Evolutionary conservation across 2,329 filamentous ascomycete species (phyloP).

Genomic region (Plectosphaerella cucumerina): DNA sequence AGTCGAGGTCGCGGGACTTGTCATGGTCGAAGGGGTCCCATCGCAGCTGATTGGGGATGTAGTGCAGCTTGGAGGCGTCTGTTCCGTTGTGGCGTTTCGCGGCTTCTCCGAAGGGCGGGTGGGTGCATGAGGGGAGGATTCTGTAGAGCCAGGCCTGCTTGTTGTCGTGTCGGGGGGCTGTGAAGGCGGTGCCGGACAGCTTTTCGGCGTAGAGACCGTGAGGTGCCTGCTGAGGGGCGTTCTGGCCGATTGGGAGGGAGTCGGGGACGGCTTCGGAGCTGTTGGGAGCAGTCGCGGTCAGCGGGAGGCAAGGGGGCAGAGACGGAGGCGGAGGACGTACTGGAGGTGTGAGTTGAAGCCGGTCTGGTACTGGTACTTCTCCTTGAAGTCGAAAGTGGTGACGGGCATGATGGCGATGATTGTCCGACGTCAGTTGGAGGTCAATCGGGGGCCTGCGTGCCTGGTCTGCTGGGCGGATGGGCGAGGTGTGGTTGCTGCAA

Average conservation of each 20-base stretch:
- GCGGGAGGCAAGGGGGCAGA: neutral
- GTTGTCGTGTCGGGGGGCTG: conserved; percentile 64
- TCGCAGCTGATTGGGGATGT: conserved; percentile 76
- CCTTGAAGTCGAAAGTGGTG: conserved; percentile 42
- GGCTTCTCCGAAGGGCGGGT: conserved; percentile 50
- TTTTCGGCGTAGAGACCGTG: conserved; percentile 81
- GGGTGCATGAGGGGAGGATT: conserved; percentile 60
- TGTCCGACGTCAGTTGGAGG: neutral
- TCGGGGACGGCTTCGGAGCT: conserved; percentile 74
- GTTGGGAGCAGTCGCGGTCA: conserved; percentile 1
- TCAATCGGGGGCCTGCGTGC: neutral
- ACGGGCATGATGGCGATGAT: conserved; percentile 37
- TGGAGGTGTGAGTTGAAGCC: conserved; percentile 76
- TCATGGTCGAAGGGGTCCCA: conserved; percentile 76
- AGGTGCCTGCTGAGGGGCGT: conserved; percentile 77
- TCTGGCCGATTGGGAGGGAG: conserved; percentile 69
- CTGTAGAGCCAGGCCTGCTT: conserved; percentile 71
- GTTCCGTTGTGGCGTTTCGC: conserved; percentile 11
- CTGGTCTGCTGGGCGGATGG: neutral
- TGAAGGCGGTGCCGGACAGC: conserved; percentile 69
- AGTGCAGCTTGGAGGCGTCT: conserved; percentile 49
- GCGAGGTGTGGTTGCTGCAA: neutral
- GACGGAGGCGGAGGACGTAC: conserved; percentile 40
- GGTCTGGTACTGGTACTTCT: conserved; percentile 71
- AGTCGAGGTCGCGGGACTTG: conserved; percentile 46